These are phyloP conservation scores for Trichoderma hamatum DNA, from an alignment of 2,329 filamentous ascomycete genomes.

Conservation along the genomic window DNA sequence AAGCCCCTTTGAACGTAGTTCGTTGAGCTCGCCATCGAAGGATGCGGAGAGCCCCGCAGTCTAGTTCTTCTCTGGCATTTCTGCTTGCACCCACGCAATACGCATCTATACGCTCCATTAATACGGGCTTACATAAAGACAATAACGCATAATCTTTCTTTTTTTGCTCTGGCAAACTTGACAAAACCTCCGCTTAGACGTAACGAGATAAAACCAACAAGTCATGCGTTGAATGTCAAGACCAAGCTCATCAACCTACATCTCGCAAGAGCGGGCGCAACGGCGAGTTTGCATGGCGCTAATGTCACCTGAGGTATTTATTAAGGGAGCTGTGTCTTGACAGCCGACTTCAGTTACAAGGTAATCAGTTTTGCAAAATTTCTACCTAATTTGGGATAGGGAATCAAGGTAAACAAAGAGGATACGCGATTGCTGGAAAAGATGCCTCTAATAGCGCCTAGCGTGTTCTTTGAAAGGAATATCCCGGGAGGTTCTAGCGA, in stretches of 20 bases:
- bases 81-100: no score
- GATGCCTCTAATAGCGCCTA: not conserved
- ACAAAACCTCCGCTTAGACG: not conserved
- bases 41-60: slow-evolving; percentile 10
- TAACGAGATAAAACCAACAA: not conserved
- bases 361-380: not conserved
- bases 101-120: not conserved
- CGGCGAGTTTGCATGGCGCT: not conserved
- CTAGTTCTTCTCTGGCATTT: not conserved
- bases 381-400: not conserved
- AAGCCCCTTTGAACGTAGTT: not conserved
- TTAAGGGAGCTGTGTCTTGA: not conserved
- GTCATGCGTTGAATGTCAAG: not conserved
- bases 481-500: not conserved
- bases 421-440: not conserved
- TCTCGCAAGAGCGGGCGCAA: not conserved
- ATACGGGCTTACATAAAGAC: not conserved
- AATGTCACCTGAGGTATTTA: not conserved
- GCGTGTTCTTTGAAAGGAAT: not conserved
- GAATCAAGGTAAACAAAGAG: not conserved
- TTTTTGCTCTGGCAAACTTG: not conserved
- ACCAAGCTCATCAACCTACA: not conserved
- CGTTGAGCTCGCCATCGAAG: not conserved
- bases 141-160: not conserved
- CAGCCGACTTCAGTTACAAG: not conserved